Evolutionary conservation across 2,329 filamentous ascomycete species (phyloP).

Genomic region (Pseudomassariella vexata): DNA sequence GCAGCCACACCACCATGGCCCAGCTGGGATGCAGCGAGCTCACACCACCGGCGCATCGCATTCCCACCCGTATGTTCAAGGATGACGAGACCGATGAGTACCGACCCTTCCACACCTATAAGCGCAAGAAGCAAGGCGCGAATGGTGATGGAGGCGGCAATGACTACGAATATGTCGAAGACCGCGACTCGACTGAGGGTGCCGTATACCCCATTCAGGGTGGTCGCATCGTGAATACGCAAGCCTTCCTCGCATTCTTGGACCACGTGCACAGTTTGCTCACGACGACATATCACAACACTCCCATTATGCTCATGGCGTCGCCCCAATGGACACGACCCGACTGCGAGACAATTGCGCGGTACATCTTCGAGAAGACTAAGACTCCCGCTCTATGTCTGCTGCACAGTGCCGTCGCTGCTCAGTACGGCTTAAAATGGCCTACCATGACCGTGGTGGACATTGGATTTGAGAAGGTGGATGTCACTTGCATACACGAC

Average conservation of each 20-base stretch:
- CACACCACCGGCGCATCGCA: constrained; percentile 78
- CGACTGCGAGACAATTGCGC: constrained; percentile 81
- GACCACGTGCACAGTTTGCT: constrained; percentile 87
- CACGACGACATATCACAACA: constrained; percentile 92
- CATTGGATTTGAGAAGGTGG: constrained; percentile 86
- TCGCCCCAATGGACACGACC: constrained; percentile 86
- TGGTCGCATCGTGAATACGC: constrained; percentile 84
- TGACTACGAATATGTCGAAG: constrained; percentile 73
- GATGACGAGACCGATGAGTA: constrained; percentile 74
- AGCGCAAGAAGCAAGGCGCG: constrained; percentile 42
- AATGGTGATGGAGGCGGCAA: constrained; percentile 33
- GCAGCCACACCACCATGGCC: constrained; percentile 84
- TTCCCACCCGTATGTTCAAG: constrained; percentile 92
- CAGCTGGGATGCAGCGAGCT: constrained; percentile 88
- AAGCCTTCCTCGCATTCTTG: constrained; percentile 87
- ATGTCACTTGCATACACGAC: constrained; percentile 85
- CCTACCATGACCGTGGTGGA: constrained; percentile 82
- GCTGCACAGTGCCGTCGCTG: constrained; percentile 82
- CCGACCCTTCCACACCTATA: constrained; percentile 71
- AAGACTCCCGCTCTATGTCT: constrained; percentile 88
- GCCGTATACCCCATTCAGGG: constrained; percentile 73
- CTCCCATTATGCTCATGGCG: constrained; percentile 83
- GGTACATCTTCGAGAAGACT: constrained; percentile 96
- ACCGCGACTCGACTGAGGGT: constrained; percentile 79
- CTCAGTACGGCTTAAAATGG: constrained; percentile 74